Base-by-base conservation (phyloP, 805 yeast species). In the Yarrowia keelungensis region DNA sequence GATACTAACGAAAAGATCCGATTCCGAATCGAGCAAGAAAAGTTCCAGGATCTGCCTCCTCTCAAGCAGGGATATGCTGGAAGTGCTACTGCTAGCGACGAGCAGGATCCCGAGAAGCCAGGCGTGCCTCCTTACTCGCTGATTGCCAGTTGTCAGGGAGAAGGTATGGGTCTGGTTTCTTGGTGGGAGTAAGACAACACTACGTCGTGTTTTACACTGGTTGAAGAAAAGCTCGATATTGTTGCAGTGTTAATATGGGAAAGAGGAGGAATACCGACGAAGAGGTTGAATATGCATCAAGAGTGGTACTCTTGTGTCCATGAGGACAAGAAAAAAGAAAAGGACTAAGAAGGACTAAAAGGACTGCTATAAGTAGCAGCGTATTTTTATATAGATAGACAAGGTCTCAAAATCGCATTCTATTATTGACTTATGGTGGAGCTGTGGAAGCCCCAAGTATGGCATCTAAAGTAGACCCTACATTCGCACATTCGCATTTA, bases 81-180 rank as follows among this genome's bases (percentile, higher is more conserved):
- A 78, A 54, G 77, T 76, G 51, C 73, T 59, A 14, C 74, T 69
- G 39, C 78, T 74, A 56, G 74, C 71, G 41, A 75, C 38, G 75
- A 71, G 62, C 26, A 67, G 65, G 39, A 69, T 59, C 26, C 62
- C 41, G 35, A 68, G 66, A 10, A 73, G 73, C 19, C 76, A 2
- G 56, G 74, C 8, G 70, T 84, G 12, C 95, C 97, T 11, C 92
- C 97, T 15, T 93, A 92, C 79, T 91, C 92, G 10, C 79, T 94
- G 36, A 78, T 91, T 38, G 98, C 94, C 16, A 90, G 97, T 71
- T 92, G 98, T 77, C 97, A 92, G 77, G 87, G 92, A 3, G 97
- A 92, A 75, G 99, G 99, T 53, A 91, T 92, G 96, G 99, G 99
- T 5, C 87, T 96, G 73, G 88, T 91, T 49, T 86, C 93, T 69